These are phyloP conservation scores for Blastocystis sp. DNA, from an alignment of 352 stramenopile species.

Conservation along the genomic window DNA sequence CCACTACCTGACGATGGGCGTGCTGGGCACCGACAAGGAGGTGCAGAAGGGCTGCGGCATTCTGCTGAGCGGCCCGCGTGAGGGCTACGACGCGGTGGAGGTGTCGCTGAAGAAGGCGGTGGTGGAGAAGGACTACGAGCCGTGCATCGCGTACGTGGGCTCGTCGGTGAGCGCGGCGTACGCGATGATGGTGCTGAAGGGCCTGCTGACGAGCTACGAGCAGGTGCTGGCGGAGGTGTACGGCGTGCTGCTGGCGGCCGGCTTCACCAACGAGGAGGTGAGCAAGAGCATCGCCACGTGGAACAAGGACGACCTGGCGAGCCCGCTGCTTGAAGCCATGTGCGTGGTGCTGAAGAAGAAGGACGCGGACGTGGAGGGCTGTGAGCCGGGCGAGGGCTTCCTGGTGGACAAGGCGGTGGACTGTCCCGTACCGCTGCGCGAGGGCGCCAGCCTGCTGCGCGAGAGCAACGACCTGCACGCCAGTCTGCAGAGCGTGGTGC, in stretches of 20 bases:
- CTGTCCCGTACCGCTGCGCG: conserved; percentile 8
- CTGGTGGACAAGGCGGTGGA: conserved; percentile 93
- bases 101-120: conserved; percentile 94
- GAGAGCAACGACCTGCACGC: conserved; percentile 11
- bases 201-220: conserved; percentile 96
- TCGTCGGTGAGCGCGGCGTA: conserved; percentile 94
- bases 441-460: background rate
- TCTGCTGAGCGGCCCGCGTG: conserved; percentile 91
- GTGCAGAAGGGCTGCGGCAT: conserved; percentile 81
- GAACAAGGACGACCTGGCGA: conserved; percentile 94
- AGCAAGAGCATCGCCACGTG: conserved; percentile 89
- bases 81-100: conserved; percentile 91
- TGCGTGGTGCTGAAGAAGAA: conserved; percentile 91
- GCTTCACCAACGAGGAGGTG: conserved; percentile 85
- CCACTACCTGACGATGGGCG: conserved; percentile 90
- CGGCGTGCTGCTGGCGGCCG: conserved; percentile 89
- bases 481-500: background rate
- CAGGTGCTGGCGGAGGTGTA: conserved; percentile 97
- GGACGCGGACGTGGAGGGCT: conserved; percentile 82
- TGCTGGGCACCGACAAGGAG: conserved; percentile 39
- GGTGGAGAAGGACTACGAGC: conserved; percentile 77
- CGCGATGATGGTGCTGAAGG: conserved; percentile 99
- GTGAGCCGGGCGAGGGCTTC: conserved; percentile 74
- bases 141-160: conserved; percentile 93
- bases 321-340: conserved; percentile 97